Evolutionary conservation across 2,329 filamentous ascomycete species (phyloP), one percentile per base, ranked within the genome.

Genomic region (Penicillium sp.): DNA sequence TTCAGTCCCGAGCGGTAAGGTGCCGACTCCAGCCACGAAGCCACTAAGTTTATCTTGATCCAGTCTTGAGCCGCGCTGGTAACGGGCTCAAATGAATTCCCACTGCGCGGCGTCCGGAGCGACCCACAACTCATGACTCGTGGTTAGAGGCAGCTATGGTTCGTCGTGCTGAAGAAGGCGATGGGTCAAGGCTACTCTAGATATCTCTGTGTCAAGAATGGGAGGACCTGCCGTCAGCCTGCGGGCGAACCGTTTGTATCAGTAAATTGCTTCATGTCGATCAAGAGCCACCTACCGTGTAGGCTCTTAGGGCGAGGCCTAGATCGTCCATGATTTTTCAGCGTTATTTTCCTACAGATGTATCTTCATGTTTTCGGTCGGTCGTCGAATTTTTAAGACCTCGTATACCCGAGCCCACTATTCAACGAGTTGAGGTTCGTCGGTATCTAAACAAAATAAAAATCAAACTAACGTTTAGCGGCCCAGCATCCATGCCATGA

Each of bases 401-500:
- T 60, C 45, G 53, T 58, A 51, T 25, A 42, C 13, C 16, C 62
- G 62, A n/a, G 61, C 67, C 64, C 64, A 67, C 33, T 63, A 14
- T n/a, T 10, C 49, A 37, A 26, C 16, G 14, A 13, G 4, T 26
- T 46, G 22, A 52, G 30, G 49, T 25, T 38, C n/a, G n/a, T 13
- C 14, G 6, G 22, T 38, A 35, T 14, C 30, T 26, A 22, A 22
- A 22, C 19, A 22, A 22, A 22, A 22, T 22, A 22, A 22, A 22
- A 22, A 22, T 22, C 19, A 22, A 22, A 22, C 19, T 22, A 22
- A 22, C 19, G 19, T 22, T 22, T 22, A 22, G 19, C 19, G 19
- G 19, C 19, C 19, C 19, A 45, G 70, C 63, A 4, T 73, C 48
- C 6, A 70, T 73, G 5, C 70, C 71, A 45, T 74, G 70, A 45